A percentile compares a stretch with the other conserved stretches of the same genome.
phyloP scores from a whole-genome alignment of 352 stramenopile genomes.

The Phytophthora litchii region DNA sequence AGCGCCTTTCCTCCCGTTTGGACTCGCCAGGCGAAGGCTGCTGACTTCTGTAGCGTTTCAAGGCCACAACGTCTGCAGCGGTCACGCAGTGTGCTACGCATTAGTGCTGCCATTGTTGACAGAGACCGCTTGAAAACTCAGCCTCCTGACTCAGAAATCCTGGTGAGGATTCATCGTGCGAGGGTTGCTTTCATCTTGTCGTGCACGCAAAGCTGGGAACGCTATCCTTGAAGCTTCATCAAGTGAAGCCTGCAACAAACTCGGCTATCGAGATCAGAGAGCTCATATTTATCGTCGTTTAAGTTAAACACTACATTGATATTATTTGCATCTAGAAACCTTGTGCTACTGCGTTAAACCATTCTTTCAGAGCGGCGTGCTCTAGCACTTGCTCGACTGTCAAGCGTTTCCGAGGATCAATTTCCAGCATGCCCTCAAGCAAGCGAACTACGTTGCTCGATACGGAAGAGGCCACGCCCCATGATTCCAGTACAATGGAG shows the following conservation, averaged over 20 bases:
- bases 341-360: slow-evolving; percentile 7
- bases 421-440: slow-evolving; percentile 34
- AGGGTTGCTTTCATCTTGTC: neutral
- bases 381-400: slow-evolving; percentile 27
- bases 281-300: neutral
- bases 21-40: neutral
- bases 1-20: neutral
- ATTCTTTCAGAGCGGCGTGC: slow-evolving; percentile 25
- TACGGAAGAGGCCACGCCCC: slow-evolving; percentile 32
- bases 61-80: neutral
- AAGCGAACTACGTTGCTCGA: slow-evolving; percentile 24
- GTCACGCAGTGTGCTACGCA: neutral
- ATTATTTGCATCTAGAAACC: neutral
- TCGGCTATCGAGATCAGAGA: neutral
- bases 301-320: neutral
- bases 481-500: slow-evolving; percentile 30
- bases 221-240: neutral
- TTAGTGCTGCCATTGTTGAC: neutral
- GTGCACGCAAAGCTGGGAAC: neutral
- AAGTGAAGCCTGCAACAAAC: neutral
- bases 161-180: too few species aligned
- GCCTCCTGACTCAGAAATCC: neutral
- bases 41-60: neutral
- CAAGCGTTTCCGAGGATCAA: slow-evolving; percentile 32
- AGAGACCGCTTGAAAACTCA: neutral